Percentiles rank a stretch among this genome's conserved stretches.
Conservation (phyloP, 257 asterid species). For the Parsonsia alboflavescens region DNA sequence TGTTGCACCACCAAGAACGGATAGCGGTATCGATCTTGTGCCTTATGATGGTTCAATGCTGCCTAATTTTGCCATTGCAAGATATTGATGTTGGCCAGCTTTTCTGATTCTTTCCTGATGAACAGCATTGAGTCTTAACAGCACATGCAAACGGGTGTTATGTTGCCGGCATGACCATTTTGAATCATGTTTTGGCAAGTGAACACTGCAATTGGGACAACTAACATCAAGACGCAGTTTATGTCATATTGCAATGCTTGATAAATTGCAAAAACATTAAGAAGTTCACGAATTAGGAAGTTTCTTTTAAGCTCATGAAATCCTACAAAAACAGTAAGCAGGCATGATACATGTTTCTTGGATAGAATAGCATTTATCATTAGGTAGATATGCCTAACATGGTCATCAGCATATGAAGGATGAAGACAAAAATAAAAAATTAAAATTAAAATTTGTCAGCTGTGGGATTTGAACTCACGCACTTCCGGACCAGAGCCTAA, state of each 20-base stretch:
- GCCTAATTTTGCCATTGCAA: background rate
- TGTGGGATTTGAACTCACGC: conserved; percentile 99
- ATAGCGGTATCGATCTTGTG: conserved; percentile 20
- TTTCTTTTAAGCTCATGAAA: background rate
- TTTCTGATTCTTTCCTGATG: too few relatives aligned
- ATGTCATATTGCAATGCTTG: background rate
- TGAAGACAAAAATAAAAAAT: too few relatives aligned
- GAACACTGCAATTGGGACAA: background rate
- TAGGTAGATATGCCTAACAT: too few relatives aligned
- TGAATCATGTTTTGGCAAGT: background rate
- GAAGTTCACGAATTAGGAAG: background rate
- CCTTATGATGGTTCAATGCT: conserved; percentile 17
- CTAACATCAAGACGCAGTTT: background rate
- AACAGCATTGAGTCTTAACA: too few relatives aligned
- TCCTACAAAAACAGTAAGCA: background rate
- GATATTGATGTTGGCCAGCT: too few relatives aligned
- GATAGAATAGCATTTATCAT: too few relatives aligned
- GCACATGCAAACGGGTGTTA: background rate
- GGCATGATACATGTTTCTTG: background rate
- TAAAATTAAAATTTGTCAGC: too few relatives aligned
- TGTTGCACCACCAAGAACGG: conserved; percentile 60
- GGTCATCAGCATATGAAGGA: too few relatives aligned
- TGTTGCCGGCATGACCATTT: background rate
- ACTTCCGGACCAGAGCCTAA: conserved; percentile 99
- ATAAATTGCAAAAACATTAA: background rate